Base-by-base conservation (phyloP, 768 basidiomycete species). In the Agaricus subrufescens region DNA sequence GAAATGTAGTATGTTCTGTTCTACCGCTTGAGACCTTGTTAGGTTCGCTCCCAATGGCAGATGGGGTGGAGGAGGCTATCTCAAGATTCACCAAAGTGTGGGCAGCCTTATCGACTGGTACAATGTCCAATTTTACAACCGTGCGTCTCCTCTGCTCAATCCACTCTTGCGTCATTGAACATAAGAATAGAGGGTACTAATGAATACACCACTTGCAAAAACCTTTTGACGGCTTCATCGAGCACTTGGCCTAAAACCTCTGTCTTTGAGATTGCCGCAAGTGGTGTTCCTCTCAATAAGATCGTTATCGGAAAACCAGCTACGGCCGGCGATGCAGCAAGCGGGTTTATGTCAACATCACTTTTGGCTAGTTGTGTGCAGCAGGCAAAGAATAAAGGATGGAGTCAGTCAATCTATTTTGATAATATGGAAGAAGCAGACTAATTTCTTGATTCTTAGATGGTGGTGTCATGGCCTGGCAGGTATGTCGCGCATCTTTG, bases 261-360 rank as follows among this genome's bases (percentile, higher is more conserved):
- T 0, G 70, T 78, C 34, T 81, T 85, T 68, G 77, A 85, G 64
- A 83, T 85, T 58, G 78, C 79, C 47, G 75, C 75, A 1, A 79
- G 69, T 56, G 86, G 85, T 23, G 79, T 90, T 8, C 65, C 75
- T 2, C 63, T 82, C 45, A 67, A 78, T 65, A 90, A 91, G 69
- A 73, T 90, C 49, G 82, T 90, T 58, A 87, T 91, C 62, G 88
- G 87, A 3, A 91, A 91, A 68, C 88, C 87, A 1, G 83, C 81
- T 1, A 71, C 65, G 11, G 54, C 74, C 0, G 62, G 69, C 7
- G 81, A 83, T 52, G 84, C 85, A 2, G 76, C 58, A 58, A 86
- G 80, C 59, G 84, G 86, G 6, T 89, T 79, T 69, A 84, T 91
- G 61, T 72, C 69, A 34, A 74, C 85, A 1, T 67, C 75, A 1